These are phyloP conservation scores for Zygoascus ofunaensis DNA, from an alignment of 805 yeast genomes.

Conservation along the genomic window DNA sequence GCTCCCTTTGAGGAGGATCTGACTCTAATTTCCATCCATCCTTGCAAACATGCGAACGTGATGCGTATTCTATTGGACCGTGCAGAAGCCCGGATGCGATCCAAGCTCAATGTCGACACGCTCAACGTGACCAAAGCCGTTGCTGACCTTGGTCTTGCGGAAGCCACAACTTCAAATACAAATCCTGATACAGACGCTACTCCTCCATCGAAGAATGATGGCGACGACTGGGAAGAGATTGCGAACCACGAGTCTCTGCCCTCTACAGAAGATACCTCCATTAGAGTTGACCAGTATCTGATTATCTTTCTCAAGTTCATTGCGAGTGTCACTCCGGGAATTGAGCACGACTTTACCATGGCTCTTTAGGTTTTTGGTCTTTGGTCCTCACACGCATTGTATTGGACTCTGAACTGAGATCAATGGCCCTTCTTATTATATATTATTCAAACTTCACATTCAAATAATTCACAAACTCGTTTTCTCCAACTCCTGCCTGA, in stretches of 20 bases:
- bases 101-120: conserved; percentile 15
- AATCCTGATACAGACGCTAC: conserved; percentile 13
- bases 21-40: conserved; percentile 82
- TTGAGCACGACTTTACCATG: conserved; percentile 98
- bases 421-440: not conserved
- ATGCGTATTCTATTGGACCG: conserved; percentile 80
- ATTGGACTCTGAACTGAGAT: not conserved
- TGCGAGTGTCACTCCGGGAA: conserved; percentile 95
- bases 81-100: conserved; percentile 40
- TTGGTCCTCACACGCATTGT: not conserved
- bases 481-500: conserved; percentile 21
- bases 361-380: conserved; percentile 30
- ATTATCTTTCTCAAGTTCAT: conserved; percentile 86
- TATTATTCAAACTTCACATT: conserved; percentile 1
- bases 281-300: conserved; percentile 86
- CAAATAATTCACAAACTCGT: conserved; percentile 3
- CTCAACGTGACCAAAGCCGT: conserved; percentile 28
- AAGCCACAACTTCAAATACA: conserved; percentile 15
- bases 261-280: conserved; percentile 30
- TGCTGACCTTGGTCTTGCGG: conserved; percentile 36
- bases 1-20: conserved; percentile 74
- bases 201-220: conserved; percentile 15
- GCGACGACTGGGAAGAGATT: conserved; percentile 54
- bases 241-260: conserved; percentile 25
- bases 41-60: conserved; percentile 90